These are phyloP conservation scores for Trichocladium uniseriatum DNA, from an alignment of 495 filamentous ascomycete species.

Conservation along the genomic window DNA sequence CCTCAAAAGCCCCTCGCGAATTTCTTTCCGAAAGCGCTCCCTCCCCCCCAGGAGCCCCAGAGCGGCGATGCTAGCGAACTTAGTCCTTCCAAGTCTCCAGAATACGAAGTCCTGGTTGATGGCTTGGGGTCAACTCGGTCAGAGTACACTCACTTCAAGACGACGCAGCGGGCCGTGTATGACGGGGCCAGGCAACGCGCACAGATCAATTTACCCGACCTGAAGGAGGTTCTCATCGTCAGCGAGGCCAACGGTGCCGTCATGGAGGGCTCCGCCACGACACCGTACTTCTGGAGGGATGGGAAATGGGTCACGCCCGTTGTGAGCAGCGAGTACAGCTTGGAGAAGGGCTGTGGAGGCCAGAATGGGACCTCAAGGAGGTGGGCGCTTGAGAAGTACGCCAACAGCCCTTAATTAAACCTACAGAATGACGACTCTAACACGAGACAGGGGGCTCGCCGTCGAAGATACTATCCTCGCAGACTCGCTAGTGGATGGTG, in stretches of 20 bases:
- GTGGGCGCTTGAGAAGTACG: constrained; percentile 59
- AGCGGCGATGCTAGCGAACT: background rate
- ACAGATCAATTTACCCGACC: constrained; percentile 45
- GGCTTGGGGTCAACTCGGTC: constrained; percentile 42
- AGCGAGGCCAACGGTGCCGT: constrained; percentile 52
- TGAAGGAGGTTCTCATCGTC: constrained; percentile 64
- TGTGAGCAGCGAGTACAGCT: constrained; percentile 24
- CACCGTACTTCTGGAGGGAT: constrained; percentile 64
- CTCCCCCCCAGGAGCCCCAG: background rate
- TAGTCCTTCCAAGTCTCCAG: constrained; percentile 18
- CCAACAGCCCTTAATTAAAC: background rate
- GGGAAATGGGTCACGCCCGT: constrained; percentile 59
- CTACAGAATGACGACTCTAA: background rate
- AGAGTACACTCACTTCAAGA: constrained; percentile 66
- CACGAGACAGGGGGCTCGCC: constrained; percentile 37
- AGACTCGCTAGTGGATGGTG: constrained; percentile 54
- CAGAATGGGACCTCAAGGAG: constrained; percentile 73
- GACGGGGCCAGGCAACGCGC: constrained; percentile 50
- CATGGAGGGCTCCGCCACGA: constrained; percentile 82
- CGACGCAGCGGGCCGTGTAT: constrained; percentile 57
- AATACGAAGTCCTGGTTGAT: constrained; percentile 51
- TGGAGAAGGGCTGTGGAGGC: constrained; percentile 51
- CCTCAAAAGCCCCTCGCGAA: constrained; percentile 40
- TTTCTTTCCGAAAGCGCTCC: constrained; percentile 5
- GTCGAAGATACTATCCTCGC: constrained; percentile 49